Evolutionary conservation across 2,329 filamentous ascomycete genomes (phyloP).

Genomic region (Arthrobotrys pseudoclavata): DNA sequence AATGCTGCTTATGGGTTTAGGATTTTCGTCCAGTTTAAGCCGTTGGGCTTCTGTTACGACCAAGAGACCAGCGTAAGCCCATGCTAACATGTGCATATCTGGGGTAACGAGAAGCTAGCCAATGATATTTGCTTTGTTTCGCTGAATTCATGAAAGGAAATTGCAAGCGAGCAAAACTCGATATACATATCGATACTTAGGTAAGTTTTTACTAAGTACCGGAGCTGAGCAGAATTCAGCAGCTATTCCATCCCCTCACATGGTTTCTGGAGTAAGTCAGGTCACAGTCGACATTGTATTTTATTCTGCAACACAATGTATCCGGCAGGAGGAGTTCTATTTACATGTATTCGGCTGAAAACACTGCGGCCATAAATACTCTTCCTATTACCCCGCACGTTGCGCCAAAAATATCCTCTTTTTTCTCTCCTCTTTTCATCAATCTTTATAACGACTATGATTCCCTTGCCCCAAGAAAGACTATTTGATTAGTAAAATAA

Average conservation of each 20-base stretch:
- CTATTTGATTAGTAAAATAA: neutral
- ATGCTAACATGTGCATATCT: neutral
- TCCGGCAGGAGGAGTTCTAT: conserved; percentile 16
- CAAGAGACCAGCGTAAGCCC: neutral
- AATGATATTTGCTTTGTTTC: conserved; percentile 6
- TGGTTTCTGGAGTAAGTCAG: neutral
- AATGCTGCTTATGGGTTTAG: neutral
- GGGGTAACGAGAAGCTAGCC: neutral
- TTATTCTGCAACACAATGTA: conserved; percentile 16
- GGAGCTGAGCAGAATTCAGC: neutral
- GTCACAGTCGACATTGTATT: conserved; percentile 3
- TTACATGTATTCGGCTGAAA: neutral
- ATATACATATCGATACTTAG: neutral
- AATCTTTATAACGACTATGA: neutral
- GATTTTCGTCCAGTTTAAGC: conserved; percentile 5
- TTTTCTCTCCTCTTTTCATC: neutral
- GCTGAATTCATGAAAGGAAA: neutral
- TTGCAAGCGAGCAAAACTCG: conserved; percentile 6
- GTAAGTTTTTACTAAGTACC: neutral
- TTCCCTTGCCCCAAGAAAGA: neutral
- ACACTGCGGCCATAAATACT: conserved; percentile 2
- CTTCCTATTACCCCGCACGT: conserved; percentile 15
- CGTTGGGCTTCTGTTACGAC: neutral
- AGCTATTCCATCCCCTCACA: conserved; percentile 5
- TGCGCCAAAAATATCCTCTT: neutral